phyloP scores from a whole-genome alignment of 179 eudicot genomes.

The Pouteria campechiana region DNA sequence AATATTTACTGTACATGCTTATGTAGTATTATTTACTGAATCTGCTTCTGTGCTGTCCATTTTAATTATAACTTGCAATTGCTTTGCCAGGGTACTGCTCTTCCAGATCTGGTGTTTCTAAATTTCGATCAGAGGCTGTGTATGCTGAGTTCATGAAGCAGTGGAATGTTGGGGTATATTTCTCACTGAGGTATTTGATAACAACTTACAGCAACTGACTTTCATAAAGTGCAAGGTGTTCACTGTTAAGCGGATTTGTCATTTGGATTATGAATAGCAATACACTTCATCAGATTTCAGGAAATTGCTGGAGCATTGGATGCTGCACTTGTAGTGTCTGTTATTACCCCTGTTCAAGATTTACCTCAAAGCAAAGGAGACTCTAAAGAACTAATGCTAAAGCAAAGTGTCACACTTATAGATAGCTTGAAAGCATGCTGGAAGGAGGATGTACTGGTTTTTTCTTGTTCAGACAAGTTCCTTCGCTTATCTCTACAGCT shows the following conservation, averaged over 20 bases:
- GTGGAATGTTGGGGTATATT: conserved; percentile 96
- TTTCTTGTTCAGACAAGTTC: conserved; percentile 87
- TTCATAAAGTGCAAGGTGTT: no score
- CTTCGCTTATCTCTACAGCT: conserved; percentile 87
- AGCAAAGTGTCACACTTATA: conserved; percentile 66
- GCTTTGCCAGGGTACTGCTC: conserved; percentile 69
- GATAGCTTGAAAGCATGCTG: conserved; percentile 88
- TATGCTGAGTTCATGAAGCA: conserved; percentile 89
- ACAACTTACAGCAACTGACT: conserved; percentile 1
- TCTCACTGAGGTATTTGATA: conserved; percentile 67
- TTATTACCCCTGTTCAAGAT: conserved; percentile 33
- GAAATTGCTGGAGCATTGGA: conserved; percentile 97
- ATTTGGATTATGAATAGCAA: background rate
- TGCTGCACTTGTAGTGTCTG: conserved; percentile 55
- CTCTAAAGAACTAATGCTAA: conserved; percentile 36
- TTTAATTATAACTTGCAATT: conserved; percentile 13
- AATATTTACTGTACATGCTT: background rate
- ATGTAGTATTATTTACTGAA: no score
- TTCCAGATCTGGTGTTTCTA: conserved; percentile 65
- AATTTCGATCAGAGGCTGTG: conserved; percentile 75
- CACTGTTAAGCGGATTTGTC: background rate
- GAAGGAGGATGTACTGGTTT: conserved; percentile 78
- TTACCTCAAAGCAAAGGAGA: conserved; percentile 24
- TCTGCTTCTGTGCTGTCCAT: conserved; percentile 1
- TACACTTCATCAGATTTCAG: conserved; percentile 78